Evolutionary conservation across 257 asterid genomes (phyloP).

Genomic region (Vinca minor): DNA sequence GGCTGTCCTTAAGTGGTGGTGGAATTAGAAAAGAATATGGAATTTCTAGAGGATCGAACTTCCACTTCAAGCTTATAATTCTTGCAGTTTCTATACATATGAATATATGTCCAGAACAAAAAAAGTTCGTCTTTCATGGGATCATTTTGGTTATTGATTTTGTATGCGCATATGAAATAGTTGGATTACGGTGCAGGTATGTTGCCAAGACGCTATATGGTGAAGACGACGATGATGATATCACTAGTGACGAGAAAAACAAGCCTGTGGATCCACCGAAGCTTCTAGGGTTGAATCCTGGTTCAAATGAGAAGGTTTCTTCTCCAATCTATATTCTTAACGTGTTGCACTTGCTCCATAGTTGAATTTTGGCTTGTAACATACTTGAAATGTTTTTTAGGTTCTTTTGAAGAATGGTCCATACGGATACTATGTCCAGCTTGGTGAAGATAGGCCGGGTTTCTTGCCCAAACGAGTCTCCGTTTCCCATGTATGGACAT

Average conservation of each 20-base stretch:
- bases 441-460: conserved; percentile 89
- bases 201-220: conserved; percentile 71
- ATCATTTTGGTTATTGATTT: neutral
- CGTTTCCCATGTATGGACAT: conserved; percentile 39
- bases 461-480: conserved; percentile 76
- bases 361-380: neutral
- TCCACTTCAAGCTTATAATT: neutral
- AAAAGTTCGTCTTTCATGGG: neutral
- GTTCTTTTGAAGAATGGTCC: conserved; percentile 83
- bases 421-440: conserved; percentile 80
- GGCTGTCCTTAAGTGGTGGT: neutral
- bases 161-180: conserved; percentile 7
- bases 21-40: neutral
- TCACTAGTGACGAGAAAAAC: conserved; percentile 24
- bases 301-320: conserved; percentile 63
- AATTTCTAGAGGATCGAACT: neutral
- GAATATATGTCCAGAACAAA: neutral
- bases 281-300: conserved; percentile 68
- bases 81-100: neutral
- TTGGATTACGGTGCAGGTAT: conserved; percentile 40
- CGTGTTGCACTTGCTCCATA: neutral
- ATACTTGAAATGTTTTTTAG: conserved; percentile 21
- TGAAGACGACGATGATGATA: conserved; percentile 66
- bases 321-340: conserved; percentile 6
- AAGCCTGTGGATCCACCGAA: conserved; percentile 51